A percentile compares a stretch with the other conserved stretches of the same genome.
Evolutionary conservation across 2,329 filamentous ascomycete genomes (phyloP).

Genomic region (Hortaea werneckii): DNA sequence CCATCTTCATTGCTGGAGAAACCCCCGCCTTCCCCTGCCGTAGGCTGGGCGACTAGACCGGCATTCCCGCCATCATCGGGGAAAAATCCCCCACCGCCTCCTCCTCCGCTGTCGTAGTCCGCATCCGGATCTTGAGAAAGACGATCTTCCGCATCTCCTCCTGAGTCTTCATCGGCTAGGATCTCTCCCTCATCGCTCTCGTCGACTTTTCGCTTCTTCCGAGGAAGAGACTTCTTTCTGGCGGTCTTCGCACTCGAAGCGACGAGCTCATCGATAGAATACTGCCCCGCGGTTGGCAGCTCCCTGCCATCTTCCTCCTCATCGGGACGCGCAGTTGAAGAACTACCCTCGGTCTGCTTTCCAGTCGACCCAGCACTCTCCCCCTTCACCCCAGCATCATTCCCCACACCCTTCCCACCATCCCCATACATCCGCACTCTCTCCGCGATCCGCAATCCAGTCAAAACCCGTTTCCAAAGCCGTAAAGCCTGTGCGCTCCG

Average conservation of each 20-base stretch:
- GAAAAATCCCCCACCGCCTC: background rate
- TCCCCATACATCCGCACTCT: conserved; percentile 51
- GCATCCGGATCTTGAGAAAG: background rate
- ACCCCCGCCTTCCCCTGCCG: background rate
- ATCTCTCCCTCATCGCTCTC: conserved; percentile 5
- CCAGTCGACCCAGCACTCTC: too few species aligned
- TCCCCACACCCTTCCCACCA: conserved; percentile 9
- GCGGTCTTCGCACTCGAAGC: background rate
- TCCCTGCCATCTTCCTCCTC: conserved; percentile 18
- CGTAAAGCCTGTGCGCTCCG: conserved; percentile 41
- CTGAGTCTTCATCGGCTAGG: conserved; percentile 20
- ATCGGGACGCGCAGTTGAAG: background rate
- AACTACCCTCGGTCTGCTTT: too few species aligned
- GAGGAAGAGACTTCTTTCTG: background rate
- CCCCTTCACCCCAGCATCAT: conserved; percentile 7
- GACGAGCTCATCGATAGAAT: conserved; percentile 7
- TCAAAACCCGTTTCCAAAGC: conserved; percentile 50
- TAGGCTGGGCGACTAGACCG: background rate
- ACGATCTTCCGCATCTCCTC: conserved; percentile 24
- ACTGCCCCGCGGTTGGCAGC: conserved; percentile 15
- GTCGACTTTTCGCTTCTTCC: conserved; percentile 1
- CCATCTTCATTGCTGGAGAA: conserved; percentile 15
- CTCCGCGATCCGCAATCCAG: conserved; percentile 59
- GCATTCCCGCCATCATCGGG: background rate
- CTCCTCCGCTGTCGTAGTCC: conserved; percentile 7